Conservation (phyloP, 106 monocot genomes). For the Triglochin maritima region DNA sequence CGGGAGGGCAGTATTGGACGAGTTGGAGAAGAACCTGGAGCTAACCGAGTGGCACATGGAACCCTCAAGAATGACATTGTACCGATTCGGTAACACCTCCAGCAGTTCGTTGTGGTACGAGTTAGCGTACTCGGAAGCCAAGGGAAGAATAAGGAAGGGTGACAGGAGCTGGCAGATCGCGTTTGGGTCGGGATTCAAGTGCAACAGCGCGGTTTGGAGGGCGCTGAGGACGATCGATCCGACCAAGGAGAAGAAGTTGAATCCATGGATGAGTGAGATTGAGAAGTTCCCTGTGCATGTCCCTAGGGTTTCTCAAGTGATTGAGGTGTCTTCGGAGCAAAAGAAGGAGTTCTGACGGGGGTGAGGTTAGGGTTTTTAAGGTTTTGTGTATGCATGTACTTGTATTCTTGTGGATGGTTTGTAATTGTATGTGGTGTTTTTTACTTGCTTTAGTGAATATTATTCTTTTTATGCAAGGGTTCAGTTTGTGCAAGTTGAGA, state of each 20-base stretch:
- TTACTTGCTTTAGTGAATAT: no score
- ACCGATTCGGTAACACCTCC: conserved; percentile 11
- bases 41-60: conserved; percentile 11
- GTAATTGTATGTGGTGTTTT: no score
- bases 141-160: conserved; percentile 6
- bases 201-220: conserved; percentile 76
- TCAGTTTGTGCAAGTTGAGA: no score
- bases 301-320: background rate
- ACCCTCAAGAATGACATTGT: conserved; percentile 10
- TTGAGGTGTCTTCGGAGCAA: background rate
- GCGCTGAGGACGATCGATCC: conserved; percentile 15
- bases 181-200: conserved; percentile 81
- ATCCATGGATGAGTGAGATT: conserved; percentile 9
- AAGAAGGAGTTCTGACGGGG: no score
- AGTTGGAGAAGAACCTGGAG: conserved; percentile 10
- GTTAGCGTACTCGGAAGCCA: conserved; percentile 8
- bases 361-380: no score
- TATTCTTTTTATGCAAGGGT: no score
- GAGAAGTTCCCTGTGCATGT: conserved; percentile 7
- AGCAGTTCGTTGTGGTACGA: conserved; percentile 16
- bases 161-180: conserved; percentile 54
- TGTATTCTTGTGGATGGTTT: no score
- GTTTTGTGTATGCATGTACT: no score
- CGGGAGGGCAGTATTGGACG: conserved; percentile 11
- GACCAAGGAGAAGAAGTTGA: background rate